Evolutionary conservation across 2,329 filamentous ascomycete genomes (phyloP), one percentile per base, ranked within the genome.

Genomic region (Scytalidium sp.): DNA sequence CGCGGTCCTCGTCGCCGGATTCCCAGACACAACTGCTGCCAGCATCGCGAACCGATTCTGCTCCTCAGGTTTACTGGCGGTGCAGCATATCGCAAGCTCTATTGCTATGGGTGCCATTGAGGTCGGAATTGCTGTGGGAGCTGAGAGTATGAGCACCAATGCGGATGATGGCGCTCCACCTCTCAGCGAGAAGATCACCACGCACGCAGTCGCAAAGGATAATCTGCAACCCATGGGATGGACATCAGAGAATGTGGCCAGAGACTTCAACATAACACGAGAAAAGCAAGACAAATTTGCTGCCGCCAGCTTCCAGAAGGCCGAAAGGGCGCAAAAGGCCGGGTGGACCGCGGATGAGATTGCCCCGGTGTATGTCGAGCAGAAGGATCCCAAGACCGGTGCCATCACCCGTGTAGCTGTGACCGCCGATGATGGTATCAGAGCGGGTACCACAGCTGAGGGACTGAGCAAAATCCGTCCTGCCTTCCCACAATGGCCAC

Each of bases 151-250:
- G 93, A 60, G 85, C 81, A 43, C 90, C 89, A 27, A 83, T 51
- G 87, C 87, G 43, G 88, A 93, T 67, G 77, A 76, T 46, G 93
- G 93, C 52, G 91, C 97, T 15, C 81, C 85, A 53, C 90, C 96
- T 70, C 95, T 96, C 78, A 92, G 88, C 32, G 87, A 92, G 40
- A 79, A 88, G 50, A 83, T 97, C 57, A 88, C 94, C 65, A 80
- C 74, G 63, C 80, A 91, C 76, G 78, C 82, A 56, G 85, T 93
- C 66, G 81, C 90, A 20, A 87, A 87, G 62, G 94, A 96, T 80
- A 97, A 93, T 83, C 94, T 94, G 75, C 91, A 97, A 15, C 86
- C 91, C 67, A 97, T 97, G 93, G 93, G 93, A 61, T 83, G 90
- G 19, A 79, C 97, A 48, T 95, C 90, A 32, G 93, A 97, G 74